Evolutionary conservation across 495 filamentous ascomycete genomes (phyloP).

Genomic region (Staphylotrichum tortipilum): DNA sequence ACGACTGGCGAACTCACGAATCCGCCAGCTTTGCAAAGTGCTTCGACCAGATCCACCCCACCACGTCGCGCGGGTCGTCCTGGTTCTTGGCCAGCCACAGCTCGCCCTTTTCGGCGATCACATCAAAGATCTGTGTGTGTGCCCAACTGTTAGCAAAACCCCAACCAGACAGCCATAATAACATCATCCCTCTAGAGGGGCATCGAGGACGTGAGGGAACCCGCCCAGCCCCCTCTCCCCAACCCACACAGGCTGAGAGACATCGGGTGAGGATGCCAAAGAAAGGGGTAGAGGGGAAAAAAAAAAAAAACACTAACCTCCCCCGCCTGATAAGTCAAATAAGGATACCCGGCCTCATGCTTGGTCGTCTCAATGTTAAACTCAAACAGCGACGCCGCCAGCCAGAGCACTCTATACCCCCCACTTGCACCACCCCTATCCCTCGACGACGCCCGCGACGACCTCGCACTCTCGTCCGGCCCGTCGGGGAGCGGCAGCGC

Average conservation of each 20-base stretch:
- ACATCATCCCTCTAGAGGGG: no score
- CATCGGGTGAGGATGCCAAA: not conserved
- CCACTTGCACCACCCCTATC: slow-evolving; percentile 28
- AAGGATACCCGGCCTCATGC: slow-evolving; percentile 88
- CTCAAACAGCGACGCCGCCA: slow-evolving; percentile 89
- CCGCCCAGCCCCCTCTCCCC: no score
- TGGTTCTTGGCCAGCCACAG: slow-evolving; percentile 97
- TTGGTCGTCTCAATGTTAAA: slow-evolving; percentile 93
- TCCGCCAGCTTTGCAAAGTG: slow-evolving; percentile 79
- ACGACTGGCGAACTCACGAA: slow-evolving; percentile 32
- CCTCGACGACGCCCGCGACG: slow-evolving; percentile 43
- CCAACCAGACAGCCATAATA: no score
- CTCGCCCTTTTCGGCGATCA: slow-evolving; percentile 91
- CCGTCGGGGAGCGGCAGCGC: slow-evolving; percentile 74
- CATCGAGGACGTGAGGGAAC: no score
- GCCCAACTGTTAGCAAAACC: not conserved
- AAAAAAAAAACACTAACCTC: slow-evolving; percentile 52
- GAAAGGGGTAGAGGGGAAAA: not conserved
- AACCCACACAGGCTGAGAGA: no score
- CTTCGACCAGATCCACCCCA: slow-evolving; percentile 99
- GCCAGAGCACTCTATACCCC: slow-evolving; percentile 59
- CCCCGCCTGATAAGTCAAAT: slow-evolving; percentile 87
- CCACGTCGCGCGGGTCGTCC: slow-evolving; percentile 64
- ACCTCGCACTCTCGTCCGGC: slow-evolving; percentile 34
- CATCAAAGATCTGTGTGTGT: slow-evolving; percentile 60